Evolutionary conservation across 495 filamentous ascomycete genomes (phyloP), one percentile per base, ranked within the genome.

Genomic region (Neurospora intermedia): DNA sequence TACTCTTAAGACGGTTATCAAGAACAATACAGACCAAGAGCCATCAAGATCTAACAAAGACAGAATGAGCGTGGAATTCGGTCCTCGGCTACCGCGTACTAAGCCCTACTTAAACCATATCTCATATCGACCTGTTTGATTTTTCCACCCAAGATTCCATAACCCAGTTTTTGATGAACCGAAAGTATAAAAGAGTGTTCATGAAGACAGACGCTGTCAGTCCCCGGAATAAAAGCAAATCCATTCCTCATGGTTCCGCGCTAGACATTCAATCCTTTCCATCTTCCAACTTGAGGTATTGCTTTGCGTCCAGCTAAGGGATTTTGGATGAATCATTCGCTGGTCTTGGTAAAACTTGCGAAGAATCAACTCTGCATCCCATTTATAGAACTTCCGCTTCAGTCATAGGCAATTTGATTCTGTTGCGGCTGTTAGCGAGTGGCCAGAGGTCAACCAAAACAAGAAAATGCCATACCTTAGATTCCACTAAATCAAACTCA

Each of bases 401-500:
- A 35, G 27, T 66, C 54, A 66, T 66, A 66, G 54, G 54, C 54
- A 66, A 66, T 66, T 66, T 66, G 54, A 31, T 66, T 66, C 54
- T 66, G 54, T 35, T 16, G 27, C 27, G 54, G 27, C 54, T 3
- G 7, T 66, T 35, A 66, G 54, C 15, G 15, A 35, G 54, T 31
- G 54, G 13, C 40, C 20, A 69, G 54, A 42, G 16, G 16, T 48
- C 69, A 20, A 23, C 18, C 13, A 70, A 70, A 66, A 23, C 70
- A 66, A 35, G 54, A 62, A 62, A 27, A 35, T 1, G 70, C 76
- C 76, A 75, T 79, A 78, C 76, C 73, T 78, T 66, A 41, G 70
- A 71, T 74, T 75, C 71, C 66, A 72, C 74, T 72, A 73, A 75
- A 73, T 70, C 76, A 71, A 82, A 85, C 83, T 87, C 83, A 88